Evolutionary conservation across 1,139 yeast genomes (phyloP).

Genomic region (Candida glucosophila): DNA sequence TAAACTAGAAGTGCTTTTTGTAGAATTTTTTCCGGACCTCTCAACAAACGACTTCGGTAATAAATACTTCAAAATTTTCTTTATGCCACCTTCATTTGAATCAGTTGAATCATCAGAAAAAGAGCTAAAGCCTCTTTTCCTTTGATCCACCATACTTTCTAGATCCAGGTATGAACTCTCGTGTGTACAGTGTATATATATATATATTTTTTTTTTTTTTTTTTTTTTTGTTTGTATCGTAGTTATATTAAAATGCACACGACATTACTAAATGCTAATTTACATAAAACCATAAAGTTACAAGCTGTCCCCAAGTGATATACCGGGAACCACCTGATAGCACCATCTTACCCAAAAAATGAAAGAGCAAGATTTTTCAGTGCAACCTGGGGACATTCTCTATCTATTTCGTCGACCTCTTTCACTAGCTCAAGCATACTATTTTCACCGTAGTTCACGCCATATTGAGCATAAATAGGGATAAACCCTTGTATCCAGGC

Average conservation of each 20-base stretch:
- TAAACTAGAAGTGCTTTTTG: too few species aligned
- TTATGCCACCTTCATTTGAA: too few species aligned
- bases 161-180: not conserved
- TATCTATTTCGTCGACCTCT: constrained; percentile 37
- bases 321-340: not conserved
- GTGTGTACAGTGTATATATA: not conserved
- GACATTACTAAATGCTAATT: not conserved
- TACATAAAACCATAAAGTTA: not conserved
- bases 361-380: constrained; percentile 38
- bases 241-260: not conserved
- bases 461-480: constrained; percentile 35
- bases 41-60: too few species aligned
- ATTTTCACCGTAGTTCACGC: constrained; percentile 60
- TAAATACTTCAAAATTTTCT: too few species aligned
- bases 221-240: not conserved
- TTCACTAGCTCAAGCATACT: constrained; percentile 48
- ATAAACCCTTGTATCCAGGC: constrained; percentile 45
- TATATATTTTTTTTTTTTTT: not conserved
- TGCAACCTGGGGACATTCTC: constrained; percentile 35
- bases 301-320: not conserved
- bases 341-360: too few species aligned
- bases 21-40: too few species aligned
- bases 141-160: not conserved
- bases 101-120: too few species aligned
- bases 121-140: not conserved